phyloP scores from a whole-genome alignment of 2,329 filamentous ascomycete species.

The Akanthomyces uredinophilus region DNA sequence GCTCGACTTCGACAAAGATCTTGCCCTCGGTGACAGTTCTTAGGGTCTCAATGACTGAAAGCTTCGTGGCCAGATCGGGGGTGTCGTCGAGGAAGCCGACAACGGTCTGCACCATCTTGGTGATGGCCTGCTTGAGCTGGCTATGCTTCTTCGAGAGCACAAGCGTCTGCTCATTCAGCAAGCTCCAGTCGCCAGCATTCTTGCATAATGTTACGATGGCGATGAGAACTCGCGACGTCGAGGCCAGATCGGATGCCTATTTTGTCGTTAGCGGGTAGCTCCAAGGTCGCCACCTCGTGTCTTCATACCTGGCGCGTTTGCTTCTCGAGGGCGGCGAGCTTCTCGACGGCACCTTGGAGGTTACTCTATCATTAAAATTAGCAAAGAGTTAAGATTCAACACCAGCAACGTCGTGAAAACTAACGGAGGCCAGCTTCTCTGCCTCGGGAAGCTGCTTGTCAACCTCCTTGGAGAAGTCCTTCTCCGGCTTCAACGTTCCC shows the following conservation, averaged over 20 bases:
- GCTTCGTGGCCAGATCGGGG: constrained; percentile 78
- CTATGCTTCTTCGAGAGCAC: constrained; percentile 99
- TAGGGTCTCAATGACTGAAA: constrained; percentile 89
- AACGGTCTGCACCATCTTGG: constrained; percentile 96
- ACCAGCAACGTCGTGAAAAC: constrained; percentile 29
- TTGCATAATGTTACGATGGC: constrained; percentile 93
- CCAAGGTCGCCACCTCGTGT: background rate
- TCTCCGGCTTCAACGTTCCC: constrained; percentile 84
- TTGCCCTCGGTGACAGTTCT: constrained; percentile 98
- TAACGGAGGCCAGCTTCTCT: constrained; percentile 80
- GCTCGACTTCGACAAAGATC: constrained; percentile 99
- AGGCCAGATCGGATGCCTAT: constrained; percentile 90
- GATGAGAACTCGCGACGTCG: constrained; percentile 83
- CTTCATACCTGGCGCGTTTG: constrained; percentile 84
- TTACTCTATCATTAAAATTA: constrained; percentile 51
- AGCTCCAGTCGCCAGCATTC: constrained; percentile 83
- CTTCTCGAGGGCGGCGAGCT: constrained; percentile 88
- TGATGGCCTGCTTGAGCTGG: constrained; percentile 97
- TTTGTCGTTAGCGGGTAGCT: constrained; percentile 21
- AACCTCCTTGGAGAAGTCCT: constrained; percentile 97
- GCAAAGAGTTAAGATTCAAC: constrained; percentile 14
- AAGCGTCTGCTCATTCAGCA: constrained; percentile 94
- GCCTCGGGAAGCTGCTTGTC: constrained; percentile 88
- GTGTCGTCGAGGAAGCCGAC: constrained; percentile 88
- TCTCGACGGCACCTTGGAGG: constrained; percentile 84